Conservation (phyloP, 2,329 filamentous ascomycete genomes). For the Colletotrichum siamense region DNA sequence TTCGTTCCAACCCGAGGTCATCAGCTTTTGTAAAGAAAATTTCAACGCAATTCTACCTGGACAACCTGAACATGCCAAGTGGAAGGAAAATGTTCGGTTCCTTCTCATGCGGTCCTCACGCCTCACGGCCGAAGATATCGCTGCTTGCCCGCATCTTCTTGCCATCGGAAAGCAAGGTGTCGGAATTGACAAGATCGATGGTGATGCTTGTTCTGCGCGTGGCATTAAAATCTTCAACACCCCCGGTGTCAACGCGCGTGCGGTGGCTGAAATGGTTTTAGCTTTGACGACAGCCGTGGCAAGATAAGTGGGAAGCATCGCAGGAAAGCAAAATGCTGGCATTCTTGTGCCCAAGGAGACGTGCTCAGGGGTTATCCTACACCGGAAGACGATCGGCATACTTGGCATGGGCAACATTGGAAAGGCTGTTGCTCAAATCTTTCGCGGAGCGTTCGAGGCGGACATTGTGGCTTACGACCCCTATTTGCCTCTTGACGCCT, state of each 20-base stretch:
- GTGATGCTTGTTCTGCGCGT: conserved; percentile 38
- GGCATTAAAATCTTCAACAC: conserved; percentile 53
- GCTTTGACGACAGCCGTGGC: conserved; percentile 40
- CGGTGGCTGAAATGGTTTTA: conserved; percentile 45
- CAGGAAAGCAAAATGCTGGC: conserved; percentile 32
- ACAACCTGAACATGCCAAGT: conserved; percentile 39
- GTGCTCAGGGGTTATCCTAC: conserved; percentile 42
- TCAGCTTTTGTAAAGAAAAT: conserved; percentile 36
- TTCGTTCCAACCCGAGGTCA: conserved; percentile 39
- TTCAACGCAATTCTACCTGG: conserved; percentile 43
- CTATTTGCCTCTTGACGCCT: conserved; percentile 34
- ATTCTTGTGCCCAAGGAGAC: conserved; percentile 41
- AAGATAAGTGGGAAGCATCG: conserved; percentile 35
- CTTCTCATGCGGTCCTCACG: conserved; percentile 42
- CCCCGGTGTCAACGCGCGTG: conserved; percentile 47
- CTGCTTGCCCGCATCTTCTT: conserved; percentile 36
- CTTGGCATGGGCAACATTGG: conserved; percentile 46
- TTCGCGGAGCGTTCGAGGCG: conserved; percentile 38
- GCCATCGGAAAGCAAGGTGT: conserved; percentile 54
- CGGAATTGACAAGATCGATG: conserved; percentile 51
- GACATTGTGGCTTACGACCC: conserved; percentile 41
- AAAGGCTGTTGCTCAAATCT: conserved; percentile 38
- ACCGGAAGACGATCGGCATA: conserved; percentile 39
- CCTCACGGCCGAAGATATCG: conserved; percentile 43
- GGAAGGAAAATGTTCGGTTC: conserved; percentile 44